Conservation (phyloP, 2,329 filamentous ascomycete genomes). For the Polytolypa hystricis region DNA sequence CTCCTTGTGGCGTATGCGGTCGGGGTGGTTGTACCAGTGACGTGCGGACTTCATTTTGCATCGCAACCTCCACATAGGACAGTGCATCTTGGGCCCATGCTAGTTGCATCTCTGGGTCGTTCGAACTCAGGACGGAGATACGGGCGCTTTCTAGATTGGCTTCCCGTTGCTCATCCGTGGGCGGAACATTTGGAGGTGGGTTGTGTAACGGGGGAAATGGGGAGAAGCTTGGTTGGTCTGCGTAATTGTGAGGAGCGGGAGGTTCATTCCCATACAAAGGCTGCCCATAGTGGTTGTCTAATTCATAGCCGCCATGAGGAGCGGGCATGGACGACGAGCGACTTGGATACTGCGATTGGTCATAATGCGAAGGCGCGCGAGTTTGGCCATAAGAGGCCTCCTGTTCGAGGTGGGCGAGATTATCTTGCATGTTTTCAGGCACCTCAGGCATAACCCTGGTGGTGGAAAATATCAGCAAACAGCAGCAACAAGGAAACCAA, state of each 20-base stretch:
- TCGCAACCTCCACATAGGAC: constrained; percentile 73
- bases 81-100: constrained; percentile 93
- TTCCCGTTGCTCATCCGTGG: constrained; percentile 89
- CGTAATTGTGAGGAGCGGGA: constrained; percentile 18
- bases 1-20: constrained; percentile 69
- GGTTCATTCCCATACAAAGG: constrained; percentile 24
- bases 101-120: constrained; percentile 91
- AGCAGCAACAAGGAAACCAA: constrained; percentile 4
- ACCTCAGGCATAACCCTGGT: constrained; percentile 86
- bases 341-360: constrained; percentile 22
- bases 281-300: constrained; percentile 30
- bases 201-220: constrained; percentile 77
- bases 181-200: constrained; percentile 76
- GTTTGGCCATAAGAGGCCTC: constrained; percentile 50
- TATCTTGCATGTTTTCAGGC: constrained; percentile 91
- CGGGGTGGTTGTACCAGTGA: constrained; percentile 48
- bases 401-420: constrained; percentile 80
- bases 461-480: constrained; percentile 16
- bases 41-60: constrained; percentile 64
- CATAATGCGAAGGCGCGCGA: constrained; percentile 31
- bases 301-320: constrained; percentile 14
- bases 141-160: constrained; percentile 77
- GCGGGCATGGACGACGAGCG: constrained; percentile 25
- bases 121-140: constrained; percentile 74
- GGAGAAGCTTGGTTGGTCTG: constrained; percentile 67